Evolutionary conservation across 2,329 filamentous ascomycete genomes (phyloP), one percentile per base, ranked within the genome.

Genomic region (Phialophora macrospora): DNA sequence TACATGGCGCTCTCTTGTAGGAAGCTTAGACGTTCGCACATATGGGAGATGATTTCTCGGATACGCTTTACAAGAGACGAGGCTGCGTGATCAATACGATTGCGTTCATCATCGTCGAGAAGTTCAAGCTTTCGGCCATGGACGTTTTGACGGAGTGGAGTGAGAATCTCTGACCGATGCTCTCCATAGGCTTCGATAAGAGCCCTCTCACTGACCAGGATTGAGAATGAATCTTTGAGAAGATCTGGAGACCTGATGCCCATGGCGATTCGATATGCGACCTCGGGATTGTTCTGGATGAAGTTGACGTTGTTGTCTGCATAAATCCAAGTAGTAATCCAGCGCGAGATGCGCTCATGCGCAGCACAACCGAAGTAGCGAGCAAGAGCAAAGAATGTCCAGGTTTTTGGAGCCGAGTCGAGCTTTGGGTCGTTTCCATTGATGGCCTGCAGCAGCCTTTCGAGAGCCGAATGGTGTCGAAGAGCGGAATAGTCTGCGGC

Each of bases 331-430:
- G 81, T 80, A 2, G 82, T 75, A 49, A 89, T 80, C 12, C 78
- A 78, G 57, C 86, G 81, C 30, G 74, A 67, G 74, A 81, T 75
- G 71, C 70, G 49, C 1, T 73, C 69, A 62, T 74, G 66, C 5
- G 70, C 68, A 9, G 74, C 73, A 28, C 76, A 73, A 22, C 87
- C 84, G 58, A 89, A 83, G 46, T 87, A 80, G 65, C 85, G 85
- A 7, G 87, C 85, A 8, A 91, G 75, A 2, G 83, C 85, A 38
- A 86, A 84, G n/a, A 90, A 80, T 0, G 88, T 90, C 82, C 87
- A 91, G 44, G 90, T 77, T 14, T 89, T 87, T 11, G 84, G 80
- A 0, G 89, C 88, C 0, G 88, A 90, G 74, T 91, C 84, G 14
- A 92, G 74, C 1, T 80, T 77, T 0, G 87, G 79, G 32, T 82